These are phyloP conservation scores for Puccinellia tenuiflora DNA, from an alignment of 176 grass and related monocot genomes.

Conservation along the genomic window DNA sequence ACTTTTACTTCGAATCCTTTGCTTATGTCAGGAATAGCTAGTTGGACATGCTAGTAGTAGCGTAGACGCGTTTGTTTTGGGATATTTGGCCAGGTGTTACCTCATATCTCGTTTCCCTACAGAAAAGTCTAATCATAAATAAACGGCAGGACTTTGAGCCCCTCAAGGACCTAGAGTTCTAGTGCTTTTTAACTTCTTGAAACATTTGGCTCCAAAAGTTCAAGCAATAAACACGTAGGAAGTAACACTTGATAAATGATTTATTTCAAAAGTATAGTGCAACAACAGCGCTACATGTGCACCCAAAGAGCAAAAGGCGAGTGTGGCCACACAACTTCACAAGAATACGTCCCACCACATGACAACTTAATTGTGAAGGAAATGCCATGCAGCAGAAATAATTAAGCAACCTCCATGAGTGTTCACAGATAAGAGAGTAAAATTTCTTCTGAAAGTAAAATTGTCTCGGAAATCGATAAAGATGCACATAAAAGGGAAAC, in stretches of 20 bases:
- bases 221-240: neutral
- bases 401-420: neutral
- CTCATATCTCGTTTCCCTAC: neutral
- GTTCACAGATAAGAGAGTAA: neutral
- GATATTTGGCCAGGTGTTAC: neutral
- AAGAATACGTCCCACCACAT: neutral
- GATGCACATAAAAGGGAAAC: neutral
- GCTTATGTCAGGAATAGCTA: neutral
- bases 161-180: neutral
- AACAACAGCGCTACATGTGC: neutral
- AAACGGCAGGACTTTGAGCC: neutral
- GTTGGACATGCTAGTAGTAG: neutral
- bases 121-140: slow-evolving; percentile 4
- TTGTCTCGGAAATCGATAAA: neutral
- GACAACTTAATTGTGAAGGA: neutral
- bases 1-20: slow-evolving; percentile 13
- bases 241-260: neutral
- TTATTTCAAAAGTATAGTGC: neutral
- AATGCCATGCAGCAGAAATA: neutral
- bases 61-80: neutral
- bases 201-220: slow-evolving; percentile 4
- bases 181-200: neutral
- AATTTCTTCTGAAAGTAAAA: too few relatives aligned
- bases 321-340: neutral
- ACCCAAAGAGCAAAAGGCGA: neutral